These are phyloP conservation scores for Claviceps spartinae DNA, from an alignment of 2,329 filamentous ascomycete species.

Conservation along the genomic window DNA sequence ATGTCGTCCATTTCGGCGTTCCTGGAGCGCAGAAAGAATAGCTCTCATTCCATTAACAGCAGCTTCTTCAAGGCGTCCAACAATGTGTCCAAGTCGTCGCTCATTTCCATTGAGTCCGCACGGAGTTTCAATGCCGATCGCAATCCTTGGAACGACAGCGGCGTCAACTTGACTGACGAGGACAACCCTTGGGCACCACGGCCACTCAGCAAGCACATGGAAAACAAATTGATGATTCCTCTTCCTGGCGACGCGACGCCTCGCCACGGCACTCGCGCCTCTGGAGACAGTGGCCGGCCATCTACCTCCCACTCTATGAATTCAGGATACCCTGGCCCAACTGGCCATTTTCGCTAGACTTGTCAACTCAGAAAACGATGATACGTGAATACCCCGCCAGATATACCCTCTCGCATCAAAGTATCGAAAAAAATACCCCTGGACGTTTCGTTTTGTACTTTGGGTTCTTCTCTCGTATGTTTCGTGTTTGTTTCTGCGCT, in stretches of 20 bases:
- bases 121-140: constrained; percentile 82
- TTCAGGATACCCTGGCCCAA: constrained; percentile 91
- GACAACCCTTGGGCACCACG: constrained; percentile 55
- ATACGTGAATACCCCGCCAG: constrained; percentile 47
- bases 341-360: constrained; percentile 81
- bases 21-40: constrained; percentile 88
- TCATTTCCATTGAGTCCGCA: constrained; percentile 90
- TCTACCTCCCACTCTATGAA: constrained; percentile 89
- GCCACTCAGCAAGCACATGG: constrained; percentile 50
- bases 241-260: constrained; percentile 72
- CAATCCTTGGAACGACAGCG: constrained; percentile 97
- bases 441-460: constrained; percentile 13
- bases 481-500: neutral
- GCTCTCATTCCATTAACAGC: constrained; percentile 65
- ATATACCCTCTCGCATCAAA: constrained; percentile 48
- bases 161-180: constrained; percentile 84
- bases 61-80: constrained; percentile 87
- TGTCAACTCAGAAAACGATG: constrained; percentile 28
- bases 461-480: neutral
- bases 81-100: constrained; percentile 86
- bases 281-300: constrained; percentile 81
- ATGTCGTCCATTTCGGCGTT: constrained; percentile 95
- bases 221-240: constrained; percentile 50
- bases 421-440: constrained; percentile 39
- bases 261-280: constrained; percentile 69